Conservation (phyloP, 768 basidiomycete species). For the Hypholoma sublateritium region DNA sequence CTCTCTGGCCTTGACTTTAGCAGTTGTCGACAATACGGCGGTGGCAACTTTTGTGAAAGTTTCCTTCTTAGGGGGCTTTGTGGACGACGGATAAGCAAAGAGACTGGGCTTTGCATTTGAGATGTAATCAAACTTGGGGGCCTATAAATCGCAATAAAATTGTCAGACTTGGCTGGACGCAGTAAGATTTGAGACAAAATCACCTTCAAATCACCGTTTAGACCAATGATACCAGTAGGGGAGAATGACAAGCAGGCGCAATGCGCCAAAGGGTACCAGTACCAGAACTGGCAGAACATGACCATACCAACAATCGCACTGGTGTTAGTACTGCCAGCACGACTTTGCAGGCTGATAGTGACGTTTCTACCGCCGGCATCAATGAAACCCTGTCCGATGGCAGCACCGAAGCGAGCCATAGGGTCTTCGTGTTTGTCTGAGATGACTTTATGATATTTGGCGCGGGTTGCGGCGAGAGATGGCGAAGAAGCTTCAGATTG, state of each 20-base stretch:
- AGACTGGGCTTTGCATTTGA: slow-evolving; percentile 90
- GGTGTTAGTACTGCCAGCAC: slow-evolving; percentile 90
- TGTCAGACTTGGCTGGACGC: neutral
- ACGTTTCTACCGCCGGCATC: slow-evolving; percentile 97
- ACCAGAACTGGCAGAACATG: slow-evolving; percentile 99
- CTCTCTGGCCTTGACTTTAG: slow-evolving; percentile 93
- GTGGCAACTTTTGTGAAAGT: slow-evolving; percentile 88
- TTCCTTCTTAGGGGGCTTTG: slow-evolving; percentile 91
- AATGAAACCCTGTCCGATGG: slow-evolving; percentile 93
- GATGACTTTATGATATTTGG: slow-evolving; percentile 87
- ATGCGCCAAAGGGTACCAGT: slow-evolving; percentile 98
- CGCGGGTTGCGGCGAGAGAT: slow-evolving; percentile 75
- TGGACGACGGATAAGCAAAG: slow-evolving; percentile 88
- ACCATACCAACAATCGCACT: slow-evolving; percentile 97
- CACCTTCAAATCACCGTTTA: slow-evolving; percentile 85
- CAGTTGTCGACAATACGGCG: slow-evolving; percentile 95
- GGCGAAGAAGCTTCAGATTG: slow-evolving; percentile 91
- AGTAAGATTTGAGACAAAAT: neutral
- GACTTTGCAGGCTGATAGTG: slow-evolving; percentile 90
- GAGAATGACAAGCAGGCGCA: slow-evolving; percentile 91
- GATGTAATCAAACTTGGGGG: slow-evolving; percentile 90
- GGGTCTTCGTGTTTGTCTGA: slow-evolving; percentile 98
- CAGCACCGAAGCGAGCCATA: slow-evolving; percentile 97
- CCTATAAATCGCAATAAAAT: slow-evolving; percentile 40
- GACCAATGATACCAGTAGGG: slow-evolving; percentile 92